Percentiles rank a stretch among this genome's conserved stretches.
Evolutionary conservation across 495 filamentous ascomycete genomes (phyloP).

Genomic region (Xylaria nigripes): DNA sequence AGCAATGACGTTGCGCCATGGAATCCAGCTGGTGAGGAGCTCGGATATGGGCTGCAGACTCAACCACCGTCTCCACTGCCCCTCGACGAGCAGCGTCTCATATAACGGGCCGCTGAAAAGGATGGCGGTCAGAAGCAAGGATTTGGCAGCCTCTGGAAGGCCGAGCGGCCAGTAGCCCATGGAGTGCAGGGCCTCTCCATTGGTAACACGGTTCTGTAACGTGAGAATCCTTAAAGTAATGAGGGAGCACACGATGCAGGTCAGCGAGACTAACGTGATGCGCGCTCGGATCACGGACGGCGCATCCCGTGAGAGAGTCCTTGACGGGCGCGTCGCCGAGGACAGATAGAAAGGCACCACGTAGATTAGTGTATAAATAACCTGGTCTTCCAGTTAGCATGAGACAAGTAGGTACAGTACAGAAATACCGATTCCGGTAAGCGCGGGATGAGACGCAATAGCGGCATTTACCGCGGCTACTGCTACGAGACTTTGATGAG

Average conservation of each 20-base stretch:
- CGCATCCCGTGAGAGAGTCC: constrained; percentile 75
- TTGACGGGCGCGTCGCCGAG: constrained; percentile 66
- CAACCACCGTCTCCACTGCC: constrained; percentile 60
- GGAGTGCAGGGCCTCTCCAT: constrained; percentile 49
- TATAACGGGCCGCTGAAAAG: constrained; percentile 83
- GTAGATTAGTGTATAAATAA: constrained; percentile 75
- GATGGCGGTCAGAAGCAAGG: constrained; percentile 60
- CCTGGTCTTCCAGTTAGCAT: constrained; percentile 32
- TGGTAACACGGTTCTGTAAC: constrained; percentile 21
- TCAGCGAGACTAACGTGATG: constrained; percentile 66
- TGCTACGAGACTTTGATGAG: neutral
- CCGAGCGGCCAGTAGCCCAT: constrained; percentile 71
- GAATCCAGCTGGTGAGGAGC: constrained; percentile 39
- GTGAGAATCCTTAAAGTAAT: constrained; percentile 55
- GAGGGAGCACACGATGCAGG: constrained; percentile 53
- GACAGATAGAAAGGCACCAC: constrained; percentile 89
- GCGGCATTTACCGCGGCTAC: constrained; percentile 1
- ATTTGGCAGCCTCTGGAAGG: constrained; percentile 48
- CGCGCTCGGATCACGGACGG: constrained; percentile 84
- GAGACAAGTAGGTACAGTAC: neutral
- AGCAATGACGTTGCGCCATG: constrained; percentile 48
- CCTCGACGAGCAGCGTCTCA: constrained; percentile 62
- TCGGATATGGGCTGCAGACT: constrained; percentile 25
- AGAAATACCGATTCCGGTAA: neutral
- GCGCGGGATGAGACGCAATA: neutral